Evolutionary conservation across 148 eudicot species (phyloP).

Genomic region (Silene latifolia): DNA sequence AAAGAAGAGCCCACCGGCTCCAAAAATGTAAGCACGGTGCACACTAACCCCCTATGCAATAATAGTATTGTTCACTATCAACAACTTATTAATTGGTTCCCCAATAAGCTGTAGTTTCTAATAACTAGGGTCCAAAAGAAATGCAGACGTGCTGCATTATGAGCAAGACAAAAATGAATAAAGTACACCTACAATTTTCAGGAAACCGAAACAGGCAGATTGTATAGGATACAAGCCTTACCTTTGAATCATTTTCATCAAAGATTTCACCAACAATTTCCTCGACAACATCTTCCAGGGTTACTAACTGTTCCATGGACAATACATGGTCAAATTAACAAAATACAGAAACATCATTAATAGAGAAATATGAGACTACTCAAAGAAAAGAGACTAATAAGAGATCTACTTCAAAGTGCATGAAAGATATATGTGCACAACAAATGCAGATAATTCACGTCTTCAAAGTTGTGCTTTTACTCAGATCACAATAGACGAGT

Average conservation of each 20-base stretch:
- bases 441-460: background rate
- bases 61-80: background rate
- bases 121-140: background rate
- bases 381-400: background rate
- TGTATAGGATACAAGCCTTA: conserved; percentile 20
- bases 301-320: conserved; percentile 67
- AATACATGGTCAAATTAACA: conserved; percentile 20
- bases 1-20: background rate
- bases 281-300: conserved; percentile 97
- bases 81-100: background rate
- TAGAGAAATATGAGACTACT: background rate
- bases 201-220: background rate
- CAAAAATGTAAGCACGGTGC: background rate
- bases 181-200: background rate
- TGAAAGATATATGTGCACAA: background rate
- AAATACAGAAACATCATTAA: background rate
- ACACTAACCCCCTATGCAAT: too few species aligned
- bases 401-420: background rate
- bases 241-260: conserved; percentile 97
- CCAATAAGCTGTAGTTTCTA: background rate
- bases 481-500: conserved; percentile 1
- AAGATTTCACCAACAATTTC: conserved; percentile 99
- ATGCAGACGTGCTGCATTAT: background rate
- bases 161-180: conserved; percentile 2
- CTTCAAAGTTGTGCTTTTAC: background rate